Conservation (phyloP, 768 basidiomycete species). For the Ramaria sp. region DNA sequence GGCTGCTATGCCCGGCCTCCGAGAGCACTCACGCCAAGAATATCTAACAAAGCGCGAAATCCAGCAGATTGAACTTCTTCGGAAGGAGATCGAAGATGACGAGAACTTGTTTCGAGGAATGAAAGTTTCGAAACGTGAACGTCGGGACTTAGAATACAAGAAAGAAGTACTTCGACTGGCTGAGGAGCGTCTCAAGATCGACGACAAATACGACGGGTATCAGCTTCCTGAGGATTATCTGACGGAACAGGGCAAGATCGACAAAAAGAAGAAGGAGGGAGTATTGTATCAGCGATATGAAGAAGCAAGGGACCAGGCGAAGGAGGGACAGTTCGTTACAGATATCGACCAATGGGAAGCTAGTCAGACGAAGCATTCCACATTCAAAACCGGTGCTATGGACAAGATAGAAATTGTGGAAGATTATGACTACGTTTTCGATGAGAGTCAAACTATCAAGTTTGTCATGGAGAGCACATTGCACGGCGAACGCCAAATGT, state of each 20-base stretch:
- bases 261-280: conserved; percentile 90
- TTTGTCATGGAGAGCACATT: conserved; percentile 80
- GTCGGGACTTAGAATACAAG: conserved; percentile 74
- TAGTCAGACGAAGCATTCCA: conserved; percentile 79
- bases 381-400: conserved; percentile 85
- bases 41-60: conserved; percentile 94
- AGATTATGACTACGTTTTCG: conserved; percentile 95
- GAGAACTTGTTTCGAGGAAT: conserved; percentile 85
- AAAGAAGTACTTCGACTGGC: conserved; percentile 87
- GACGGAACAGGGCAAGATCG: conserved; percentile 96
- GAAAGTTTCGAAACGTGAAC: conserved; percentile 80
- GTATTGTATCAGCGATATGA: conserved; percentile 92
- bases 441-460: conserved; percentile 93
- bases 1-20: conserved; percentile 57
- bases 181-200: conserved; percentile 88
- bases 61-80: conserved; percentile 88
- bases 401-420: conserved; percentile 78
- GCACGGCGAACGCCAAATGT: conserved; percentile 59
- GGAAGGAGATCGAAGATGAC: conserved; percentile 90
- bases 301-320: conserved; percentile 63
- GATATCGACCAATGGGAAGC: conserved; percentile 98
- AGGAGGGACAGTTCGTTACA: conserved; percentile 90
- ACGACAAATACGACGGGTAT: conserved; percentile 95
- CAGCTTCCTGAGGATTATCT: conserved; percentile 96
- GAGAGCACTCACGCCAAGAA: conserved; percentile 86